Conservation (phyloP, 2,329 filamentous ascomycete genomes). For the Penicillium paneum region DNA sequence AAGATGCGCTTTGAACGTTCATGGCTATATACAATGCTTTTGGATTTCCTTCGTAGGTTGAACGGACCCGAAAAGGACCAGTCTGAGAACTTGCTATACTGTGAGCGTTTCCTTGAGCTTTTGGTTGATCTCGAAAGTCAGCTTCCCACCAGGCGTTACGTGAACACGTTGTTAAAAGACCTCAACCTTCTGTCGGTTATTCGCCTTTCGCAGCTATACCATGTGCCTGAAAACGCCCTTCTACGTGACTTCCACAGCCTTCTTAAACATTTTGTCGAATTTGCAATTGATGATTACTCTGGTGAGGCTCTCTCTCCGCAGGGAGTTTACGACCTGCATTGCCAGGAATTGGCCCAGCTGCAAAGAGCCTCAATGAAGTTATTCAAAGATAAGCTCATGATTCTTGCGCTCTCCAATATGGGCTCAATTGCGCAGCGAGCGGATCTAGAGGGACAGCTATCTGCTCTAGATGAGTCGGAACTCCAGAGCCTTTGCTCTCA, state of each 20-base stretch:
- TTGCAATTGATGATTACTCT: conserved; percentile 87
- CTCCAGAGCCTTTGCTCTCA: conserved; percentile 64
- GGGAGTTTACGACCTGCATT: conserved; percentile 77
- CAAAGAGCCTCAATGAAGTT: conserved; percentile 75
- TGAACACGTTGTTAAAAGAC: conserved; percentile 83
- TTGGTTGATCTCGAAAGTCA: conserved; percentile 89
- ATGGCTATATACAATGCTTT: conserved; percentile 82
- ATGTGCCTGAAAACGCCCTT: conserved; percentile 69
- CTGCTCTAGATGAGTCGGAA: conserved; percentile 70
- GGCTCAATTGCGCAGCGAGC: conserved; percentile 76
- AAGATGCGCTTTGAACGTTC: conserved; percentile 84
- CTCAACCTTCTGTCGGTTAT: conserved; percentile 77
- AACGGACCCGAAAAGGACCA: conserved; percentile 51
- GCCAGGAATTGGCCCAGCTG: conserved; percentile 69
- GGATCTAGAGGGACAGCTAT: conserved; percentile 74
- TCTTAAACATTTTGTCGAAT: conserved; percentile 82
- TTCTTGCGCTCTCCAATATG: conserved; percentile 89
- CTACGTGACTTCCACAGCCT: conserved; percentile 76
- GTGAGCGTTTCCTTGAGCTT: conserved; percentile 89
- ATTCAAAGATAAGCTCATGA: conserved; percentile 86
- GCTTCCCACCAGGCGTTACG: conserved; percentile 86
- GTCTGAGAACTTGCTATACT: conserved; percentile 70
- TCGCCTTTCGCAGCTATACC: conserved; percentile 72
- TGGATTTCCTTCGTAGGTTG: conserved; percentile 76
- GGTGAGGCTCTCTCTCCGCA: conserved; percentile 69